Conservation (phyloP, 805 yeast genomes). For the Debaryomyces castellii region DNA sequence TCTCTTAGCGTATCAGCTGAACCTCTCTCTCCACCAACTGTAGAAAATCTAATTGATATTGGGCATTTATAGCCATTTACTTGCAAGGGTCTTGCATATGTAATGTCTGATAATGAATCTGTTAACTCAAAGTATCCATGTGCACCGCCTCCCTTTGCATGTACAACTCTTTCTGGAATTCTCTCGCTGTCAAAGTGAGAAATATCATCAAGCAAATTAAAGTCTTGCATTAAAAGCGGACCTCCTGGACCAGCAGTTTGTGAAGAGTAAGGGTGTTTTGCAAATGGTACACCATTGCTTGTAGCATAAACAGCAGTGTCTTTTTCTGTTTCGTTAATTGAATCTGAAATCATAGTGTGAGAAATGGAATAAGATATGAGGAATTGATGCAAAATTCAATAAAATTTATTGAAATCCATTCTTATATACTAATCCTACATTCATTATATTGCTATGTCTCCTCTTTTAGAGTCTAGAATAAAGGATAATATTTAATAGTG, state of each 20-base stretch:
- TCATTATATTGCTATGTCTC: too few species aligned
- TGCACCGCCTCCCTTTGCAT: constrained; percentile 67
- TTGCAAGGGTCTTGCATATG: constrained; percentile 43
- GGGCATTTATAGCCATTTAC: constrained; percentile 42
- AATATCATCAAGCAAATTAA: constrained; percentile 53
- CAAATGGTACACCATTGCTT: constrained; percentile 54
- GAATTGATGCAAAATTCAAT: too few species aligned
- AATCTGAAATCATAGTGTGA: constrained; percentile 4
- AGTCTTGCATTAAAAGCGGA: constrained; percentile 59
- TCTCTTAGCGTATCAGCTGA: constrained; percentile 67
- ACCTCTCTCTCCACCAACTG: constrained; percentile 71
- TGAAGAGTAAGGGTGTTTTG: constrained; percentile 53
- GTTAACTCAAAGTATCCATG: constrained; percentile 59
- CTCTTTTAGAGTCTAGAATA: too few species aligned
- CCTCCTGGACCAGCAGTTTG: constrained; percentile 56
- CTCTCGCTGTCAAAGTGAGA: constrained; percentile 66
- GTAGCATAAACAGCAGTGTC: constrained; percentile 40
- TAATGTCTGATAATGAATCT: constrained; percentile 54
- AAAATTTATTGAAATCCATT: too few species aligned
- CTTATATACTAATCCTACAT: too few species aligned
- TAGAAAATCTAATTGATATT: constrained; percentile 52
- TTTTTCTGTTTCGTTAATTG: not conserved
- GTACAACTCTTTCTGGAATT: constrained; percentile 67
- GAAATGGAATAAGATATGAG: too few species aligned
- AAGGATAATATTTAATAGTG: too few species aligned